Base-by-base conservation (phyloP, 169 alveolate genomes). In the Cryptosporidium ubiquitum region DNA sequence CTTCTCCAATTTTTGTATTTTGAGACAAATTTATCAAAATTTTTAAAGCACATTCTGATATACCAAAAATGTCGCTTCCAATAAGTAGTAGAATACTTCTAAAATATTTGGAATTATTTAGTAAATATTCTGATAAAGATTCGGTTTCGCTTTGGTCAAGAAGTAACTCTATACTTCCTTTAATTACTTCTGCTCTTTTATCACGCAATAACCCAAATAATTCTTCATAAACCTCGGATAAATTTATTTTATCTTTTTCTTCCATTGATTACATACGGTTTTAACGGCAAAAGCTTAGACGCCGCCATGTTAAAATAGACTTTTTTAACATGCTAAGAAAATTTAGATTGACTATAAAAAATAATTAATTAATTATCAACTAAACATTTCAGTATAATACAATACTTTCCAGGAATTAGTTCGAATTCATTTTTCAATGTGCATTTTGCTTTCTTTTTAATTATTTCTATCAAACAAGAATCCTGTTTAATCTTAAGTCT, bases 91-190 rank as follows among this genome's bases (percentile, higher is more conserved):
- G 29, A 26, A 74, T 29, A 14, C 2, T 35, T n/a, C 86, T 33
- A 6, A 74, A 74, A 37, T 31, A 2, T 26, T 74, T 74, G 31
- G 86, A 49, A 26, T 74, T 31, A 10, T 57, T 55, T 26, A 39
- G 33, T 14, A 74, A n/a, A 29, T 33, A 74, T 23, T 52, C 33
- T 16, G 18, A 26, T 16, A 74, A 29, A 3, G 86, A 20, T n/a
- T 52, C 57, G 40, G 73, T 74, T 57, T 74, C 86, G 16, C 73
- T 74, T 57, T 74, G 86, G 37, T 74, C 86, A 35, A 74, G 26
- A 18, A 74, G 58, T 40, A 74, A 57, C 16, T 74, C 86, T 10
- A 74, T 16, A 29, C 73, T 57, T 47, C 86, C 86, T 42, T n/a
- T 35, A 55, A 52, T 60, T 14, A 74, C 71, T 57, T 74, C 86